Base-by-base conservation (phyloP, 83 land plant species). In the Picea mariana region DNA sequence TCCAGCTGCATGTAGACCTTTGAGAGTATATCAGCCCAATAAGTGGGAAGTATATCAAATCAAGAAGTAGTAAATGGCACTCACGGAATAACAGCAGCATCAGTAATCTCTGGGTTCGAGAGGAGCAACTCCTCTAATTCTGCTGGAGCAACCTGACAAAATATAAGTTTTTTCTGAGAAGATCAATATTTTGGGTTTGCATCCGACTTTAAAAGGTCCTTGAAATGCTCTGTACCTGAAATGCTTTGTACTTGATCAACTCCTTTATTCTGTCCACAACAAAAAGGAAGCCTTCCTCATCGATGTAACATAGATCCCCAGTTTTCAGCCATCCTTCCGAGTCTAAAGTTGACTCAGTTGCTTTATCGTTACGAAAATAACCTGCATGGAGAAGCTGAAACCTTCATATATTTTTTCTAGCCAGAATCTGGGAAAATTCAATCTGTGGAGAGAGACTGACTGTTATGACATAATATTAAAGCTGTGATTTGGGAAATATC, bases 31-130 rank as follows among this genome's bases (percentile, higher is more conserved):
- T 55, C 59, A 55, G 59, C 0, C 15, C 4, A 55, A 55, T 12
- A 55, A 55, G 15, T 55, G 59, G 59, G 0, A 55, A 55, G 59
- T 55, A 13, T 55, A 55, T 55, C 16, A 55, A 3, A 55, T 55
- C 40, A 55, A 59, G 21, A 67, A 40, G 6, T 24, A 21, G 18
- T 7, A 34, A 60, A 9, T 61, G 26, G 6, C 1, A 80, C 86
- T 77, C 23, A 93, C 95, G 93, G 92, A 6, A 93, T 82, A 31
- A 91, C 95, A 49, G 93, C 95, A 44, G 92, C 90, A 60, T 93
- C 95, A 0, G 52, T 68, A 61, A 90, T 87, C 4, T 88, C 87
- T 1, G 89, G 91, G 62, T 88, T 89, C 20, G 89, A 86, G 9
- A 80, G 85, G 42, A 89, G 89, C 21, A 91, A n/a, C 24, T 79